These are phyloP conservation scores for Flaveria bidentis DNA, from an alignment of 129 eudicot genomes.

Conservation along the genomic window DNA sequence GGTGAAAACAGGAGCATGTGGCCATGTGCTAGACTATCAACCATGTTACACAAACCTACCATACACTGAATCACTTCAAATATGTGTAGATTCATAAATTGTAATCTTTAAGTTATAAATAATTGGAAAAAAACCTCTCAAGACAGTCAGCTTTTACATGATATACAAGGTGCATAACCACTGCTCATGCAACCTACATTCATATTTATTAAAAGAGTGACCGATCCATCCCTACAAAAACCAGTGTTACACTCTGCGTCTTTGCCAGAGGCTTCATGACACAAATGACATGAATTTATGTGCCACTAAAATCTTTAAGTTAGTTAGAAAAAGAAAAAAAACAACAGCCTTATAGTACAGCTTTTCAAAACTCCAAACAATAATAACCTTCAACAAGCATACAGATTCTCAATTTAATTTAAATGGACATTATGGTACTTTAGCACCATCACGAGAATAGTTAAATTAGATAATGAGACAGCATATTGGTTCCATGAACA, in stretches of 20 bases:
- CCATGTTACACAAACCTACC: background rate
- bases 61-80: too few species aligned
- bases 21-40: background rate
- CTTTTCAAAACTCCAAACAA: background rate
- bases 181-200: background rate
- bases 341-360: background rate
- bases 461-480: slow-evolving; percentile 21
- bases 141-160: background rate
- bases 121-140: background rate
- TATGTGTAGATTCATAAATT: background rate
- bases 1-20: background rate
- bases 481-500: background rate
- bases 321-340: background rate
- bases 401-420: background rate
- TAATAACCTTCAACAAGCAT: background rate
- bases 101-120: background rate
- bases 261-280: background rate
- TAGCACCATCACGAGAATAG: background rate
- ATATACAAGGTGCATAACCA: background rate
- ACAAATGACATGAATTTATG: background rate
- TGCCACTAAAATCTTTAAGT: background rate
- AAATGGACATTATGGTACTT: background rate
- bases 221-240: background rate
- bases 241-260: background rate
- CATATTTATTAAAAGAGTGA: background rate